Evolutionary conservation across 2,329 filamentous ascomycete genomes (phyloP).

Genomic region (Cladophialophora psammophila): DNA sequence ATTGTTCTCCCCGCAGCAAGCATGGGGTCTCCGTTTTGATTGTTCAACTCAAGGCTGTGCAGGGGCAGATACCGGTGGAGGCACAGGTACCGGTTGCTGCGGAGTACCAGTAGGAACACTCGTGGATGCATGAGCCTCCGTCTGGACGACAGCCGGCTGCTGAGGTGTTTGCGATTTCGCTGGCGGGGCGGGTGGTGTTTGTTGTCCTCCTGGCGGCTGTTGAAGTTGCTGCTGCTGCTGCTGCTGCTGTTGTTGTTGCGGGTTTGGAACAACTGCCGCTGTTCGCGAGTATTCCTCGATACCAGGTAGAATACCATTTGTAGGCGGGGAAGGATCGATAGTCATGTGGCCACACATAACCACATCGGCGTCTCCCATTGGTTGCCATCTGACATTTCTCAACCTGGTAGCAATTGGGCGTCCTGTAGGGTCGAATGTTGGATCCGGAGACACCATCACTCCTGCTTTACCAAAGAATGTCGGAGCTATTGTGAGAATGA

Average conservation of each 20-base stretch:
- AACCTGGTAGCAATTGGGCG: conserved; percentile 69
- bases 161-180: conserved; percentile 1
- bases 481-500: conserved; percentile 89
- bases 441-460: conserved; percentile 75
- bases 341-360: conserved; percentile 75
- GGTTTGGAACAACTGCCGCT: conserved; percentile 8
- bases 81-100: not conserved
- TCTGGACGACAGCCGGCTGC: conserved; percentile 9
- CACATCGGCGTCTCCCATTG: conserved; percentile 77
- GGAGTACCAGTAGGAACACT: not conserved
- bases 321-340: conserved; percentile 22
- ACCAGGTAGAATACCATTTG: conserved; percentile 33
- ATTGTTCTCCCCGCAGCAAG: not conserved
- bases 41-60: not conserved
- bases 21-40: not conserved
- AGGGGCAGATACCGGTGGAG: not conserved
- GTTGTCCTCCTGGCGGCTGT: conserved; percentile 3
- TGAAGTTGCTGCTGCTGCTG: conserved; percentile 13
- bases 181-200: conserved; percentile 1
- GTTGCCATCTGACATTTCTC: conserved; percentile 73
- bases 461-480: conserved; percentile 87
- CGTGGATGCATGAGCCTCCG: not conserved
- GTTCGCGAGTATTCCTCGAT: conserved; percentile 34
- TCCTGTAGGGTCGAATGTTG: conserved; percentile 55
- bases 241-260: not conserved